Percentiles rank a stretch among this genome's conserved stretches.
These are phyloP conservation scores for Clarireedia sp. DNA, from an alignment of 2,329 filamentous ascomycete species.

Conservation along the genomic window DNA sequence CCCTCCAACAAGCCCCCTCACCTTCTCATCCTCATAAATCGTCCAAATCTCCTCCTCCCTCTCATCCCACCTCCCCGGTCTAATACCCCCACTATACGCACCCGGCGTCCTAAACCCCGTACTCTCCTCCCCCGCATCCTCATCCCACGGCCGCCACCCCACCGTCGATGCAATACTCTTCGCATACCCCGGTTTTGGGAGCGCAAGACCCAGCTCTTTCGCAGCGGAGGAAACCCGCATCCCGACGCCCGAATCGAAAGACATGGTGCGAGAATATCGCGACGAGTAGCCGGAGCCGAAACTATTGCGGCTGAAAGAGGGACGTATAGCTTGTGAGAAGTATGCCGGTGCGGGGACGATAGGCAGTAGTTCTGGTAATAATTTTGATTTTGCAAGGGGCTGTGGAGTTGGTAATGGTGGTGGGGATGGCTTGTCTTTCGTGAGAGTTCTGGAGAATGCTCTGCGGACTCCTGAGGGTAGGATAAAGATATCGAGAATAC, in stretches of 20 bases:
- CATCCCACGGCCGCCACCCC: not conserved
- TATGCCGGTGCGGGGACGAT: not conserved
- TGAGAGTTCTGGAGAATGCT: not conserved
- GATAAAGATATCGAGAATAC: not conserved
- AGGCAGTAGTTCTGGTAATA: not conserved
- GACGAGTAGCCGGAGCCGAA: slow-evolving; percentile 2
- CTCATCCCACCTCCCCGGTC: not conserved
- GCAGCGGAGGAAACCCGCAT: not conserved
- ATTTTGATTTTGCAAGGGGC: not conserved
- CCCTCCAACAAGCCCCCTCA: not conserved
- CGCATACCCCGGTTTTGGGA: not conserved
- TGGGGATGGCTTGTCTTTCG: not conserved
- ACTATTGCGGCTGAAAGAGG: not conserved
- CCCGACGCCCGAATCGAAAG: not conserved
- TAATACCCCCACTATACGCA: not conserved
- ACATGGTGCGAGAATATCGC: not conserved
- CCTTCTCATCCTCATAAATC: not conserved
- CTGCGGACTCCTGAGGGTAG: not conserved
- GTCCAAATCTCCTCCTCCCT: not conserved
- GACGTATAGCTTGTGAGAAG: not conserved
- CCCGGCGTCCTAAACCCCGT: not conserved
- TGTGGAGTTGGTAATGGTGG: not conserved
- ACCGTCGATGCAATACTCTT: not conserved
- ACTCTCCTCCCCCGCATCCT: not conserved
- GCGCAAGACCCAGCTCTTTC: not conserved